Percentiles rank a stretch among this genome's conserved stretches.
These are phyloP conservation scores for Mucor saturninus DNA, from an alignment of 371 early-diverging fungal species.

Conservation along the genomic window DNA sequence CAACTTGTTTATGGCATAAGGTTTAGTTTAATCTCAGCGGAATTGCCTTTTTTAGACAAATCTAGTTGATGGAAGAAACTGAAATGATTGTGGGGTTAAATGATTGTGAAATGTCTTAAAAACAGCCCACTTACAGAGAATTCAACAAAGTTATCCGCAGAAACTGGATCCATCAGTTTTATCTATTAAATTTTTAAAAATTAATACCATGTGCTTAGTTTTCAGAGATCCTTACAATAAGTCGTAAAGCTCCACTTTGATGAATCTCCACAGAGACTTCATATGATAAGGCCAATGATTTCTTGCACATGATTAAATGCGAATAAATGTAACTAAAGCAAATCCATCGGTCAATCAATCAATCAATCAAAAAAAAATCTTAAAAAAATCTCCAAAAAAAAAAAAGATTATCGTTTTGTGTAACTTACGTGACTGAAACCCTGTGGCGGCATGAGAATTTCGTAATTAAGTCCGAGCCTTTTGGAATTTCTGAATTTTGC, in stretches of 20 bases:
- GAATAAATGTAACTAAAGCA: conserved; percentile 37
- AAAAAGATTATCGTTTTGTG: conserved; percentile 30
- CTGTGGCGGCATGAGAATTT: conserved; percentile 32
- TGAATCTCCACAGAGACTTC: conserved; percentile 43
- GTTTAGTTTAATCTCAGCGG: conserved; percentile 24
- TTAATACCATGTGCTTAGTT: neutral
- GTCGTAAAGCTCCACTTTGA: conserved; percentile 32
- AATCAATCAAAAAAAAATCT: neutral
- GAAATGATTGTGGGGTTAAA: neutral
- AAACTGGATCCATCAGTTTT: neutral
- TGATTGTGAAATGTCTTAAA: too few relatives aligned
- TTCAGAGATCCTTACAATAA: conserved; percentile 33
- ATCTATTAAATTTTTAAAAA: neutral
- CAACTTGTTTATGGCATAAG: neutral
- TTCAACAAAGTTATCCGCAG: neutral
- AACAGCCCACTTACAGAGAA: neutral
- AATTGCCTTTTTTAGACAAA: conserved; percentile 27
- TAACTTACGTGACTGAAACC: conserved; percentile 35
- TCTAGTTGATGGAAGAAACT: conserved; percentile 28
- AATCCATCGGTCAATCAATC: too few relatives aligned
- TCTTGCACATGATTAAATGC: conserved; percentile 37
- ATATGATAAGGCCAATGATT: conserved; percentile 39
- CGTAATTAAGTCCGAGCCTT: conserved; percentile 41
- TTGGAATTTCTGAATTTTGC: conserved; percentile 36
- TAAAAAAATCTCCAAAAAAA: conserved; percentile 5